A percentile compares a stretch with the other conserved stretches of the same genome.
Conservation (phyloP, 2,329 filamentous ascomycete genomes). For the Ascochyta clinopodiicola region DNA sequence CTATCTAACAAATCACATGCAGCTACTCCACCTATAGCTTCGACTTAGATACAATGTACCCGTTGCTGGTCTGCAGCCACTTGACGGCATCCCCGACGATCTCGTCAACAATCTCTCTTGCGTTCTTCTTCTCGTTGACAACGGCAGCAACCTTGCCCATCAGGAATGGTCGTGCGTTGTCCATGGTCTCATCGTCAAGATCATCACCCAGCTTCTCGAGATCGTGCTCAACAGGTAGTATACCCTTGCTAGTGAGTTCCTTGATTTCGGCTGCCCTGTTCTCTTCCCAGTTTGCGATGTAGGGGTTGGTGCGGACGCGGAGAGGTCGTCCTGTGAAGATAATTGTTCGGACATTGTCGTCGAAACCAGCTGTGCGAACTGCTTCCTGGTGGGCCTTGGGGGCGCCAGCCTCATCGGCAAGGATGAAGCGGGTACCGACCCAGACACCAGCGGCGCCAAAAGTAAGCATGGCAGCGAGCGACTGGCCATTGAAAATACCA, state of each 20-base stretch:
- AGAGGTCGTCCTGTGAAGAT: constrained; percentile 98
- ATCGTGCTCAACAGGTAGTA: constrained; percentile 93
- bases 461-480: constrained; percentile 87
- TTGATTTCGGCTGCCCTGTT: constrained; percentile 91
- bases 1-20: not conserved
- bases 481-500: constrained; percentile 91
- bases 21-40: constrained; percentile 36
- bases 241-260: constrained; percentile 84
- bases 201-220: constrained; percentile 78
- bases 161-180: constrained; percentile 87
- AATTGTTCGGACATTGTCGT: constrained; percentile 95
- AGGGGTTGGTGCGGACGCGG: constrained; percentile 90
- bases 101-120: constrained; percentile 93
- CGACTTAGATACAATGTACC: constrained; percentile 58
- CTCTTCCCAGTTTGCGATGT: constrained; percentile 95
- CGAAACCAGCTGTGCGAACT: constrained; percentile 86
- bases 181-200: constrained; percentile 81
- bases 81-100: constrained; percentile 82
- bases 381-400: constrained; percentile 94
- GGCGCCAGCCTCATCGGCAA: constrained; percentile 92
- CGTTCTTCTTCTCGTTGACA: constrained; percentile 88
- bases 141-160: constrained; percentile 98
- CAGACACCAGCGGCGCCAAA: constrained; percentile 92
- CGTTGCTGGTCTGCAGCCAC: constrained; percentile 71
- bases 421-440: constrained; percentile 95